Conservation (phyloP, 2,329 filamentous ascomycete species). For the Tothia fuscella region DNA sequence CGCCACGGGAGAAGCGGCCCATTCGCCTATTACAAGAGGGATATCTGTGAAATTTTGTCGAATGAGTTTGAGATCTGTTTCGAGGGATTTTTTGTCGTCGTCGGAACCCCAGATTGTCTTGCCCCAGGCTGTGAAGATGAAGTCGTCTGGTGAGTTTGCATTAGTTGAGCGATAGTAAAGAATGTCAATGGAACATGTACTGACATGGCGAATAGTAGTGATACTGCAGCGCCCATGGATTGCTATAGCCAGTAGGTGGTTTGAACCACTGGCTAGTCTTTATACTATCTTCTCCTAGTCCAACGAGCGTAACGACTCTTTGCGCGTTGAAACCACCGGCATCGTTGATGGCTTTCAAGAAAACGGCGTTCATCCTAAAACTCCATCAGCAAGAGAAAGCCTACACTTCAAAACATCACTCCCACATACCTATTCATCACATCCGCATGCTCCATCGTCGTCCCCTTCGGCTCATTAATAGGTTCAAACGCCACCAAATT, state of each 20-base stretch:
- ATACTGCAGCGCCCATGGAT: conserved; percentile 49
- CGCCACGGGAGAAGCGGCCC: conserved; percentile 36
- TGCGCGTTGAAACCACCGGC: conserved; percentile 44
- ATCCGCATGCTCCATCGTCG: conserved; percentile 37
- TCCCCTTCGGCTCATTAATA: conserved; percentile 47
- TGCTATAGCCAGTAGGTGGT: conserved; percentile 33
- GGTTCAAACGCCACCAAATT: conserved; percentile 44
- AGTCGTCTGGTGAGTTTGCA: conserved; percentile 18
- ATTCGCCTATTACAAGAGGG: conserved; percentile 48
- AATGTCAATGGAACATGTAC: conserved; percentile 31
- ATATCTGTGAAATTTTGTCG: conserved; percentile 43
- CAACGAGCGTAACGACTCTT: conserved; percentile 45
- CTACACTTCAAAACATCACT: too few relatives aligned
- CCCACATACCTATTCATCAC: conserved; percentile 42
- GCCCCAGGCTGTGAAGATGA: conserved; percentile 38
- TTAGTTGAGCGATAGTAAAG: conserved; percentile 12
- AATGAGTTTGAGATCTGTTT: conserved; percentile 38
- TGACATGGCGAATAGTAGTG: conserved; percentile 45
- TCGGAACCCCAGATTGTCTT: conserved; percentile 49
- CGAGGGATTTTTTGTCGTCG: conserved; percentile 38
- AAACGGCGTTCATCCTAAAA: conserved; percentile 47
- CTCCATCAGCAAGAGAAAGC: too few relatives aligned
- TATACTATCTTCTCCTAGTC: conserved; percentile 37
- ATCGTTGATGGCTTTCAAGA: conserved; percentile 41
- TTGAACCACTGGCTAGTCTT: conserved; percentile 46